Evolutionary conservation across 306 rosid species (phyloP), one percentile per base, ranked within the genome.

Genomic region (Gastrolobium bilobum): DNA sequence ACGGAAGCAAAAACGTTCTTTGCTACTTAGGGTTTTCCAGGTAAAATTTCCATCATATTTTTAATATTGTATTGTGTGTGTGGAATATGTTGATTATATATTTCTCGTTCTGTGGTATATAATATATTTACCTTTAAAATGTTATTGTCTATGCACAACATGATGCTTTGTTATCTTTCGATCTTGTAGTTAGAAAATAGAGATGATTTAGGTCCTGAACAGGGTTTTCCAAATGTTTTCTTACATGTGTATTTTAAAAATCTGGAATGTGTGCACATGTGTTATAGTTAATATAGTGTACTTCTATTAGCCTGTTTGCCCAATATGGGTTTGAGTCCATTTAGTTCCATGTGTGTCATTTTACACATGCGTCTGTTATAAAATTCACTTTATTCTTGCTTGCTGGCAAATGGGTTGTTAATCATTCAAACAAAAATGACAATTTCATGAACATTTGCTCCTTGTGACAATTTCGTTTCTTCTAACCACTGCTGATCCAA

Each of bases 21-120:
- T 86, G 4, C 78, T 90, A 50, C 77, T 89, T 51, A 82, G 96
- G 80, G 86, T 90, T 77, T 92, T 94, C 80, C 97, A 88, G 97
- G 98, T 94, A 90, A 85, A 80, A 34, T 40, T 58, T 10, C 79
- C 39, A 34, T 71, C 73, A 14, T 52, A 80, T 46, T 78, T 79
- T 35, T 42, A 39, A 83, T 79, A 7, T 63, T 40, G 34, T n/a
- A 48, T 67, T 76, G 4, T 46, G 20, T 59, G 30, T 13, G 2
- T 31, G 47, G 57, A 53, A 38, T 42, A 6, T 71, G 46, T 44
- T 11, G 1, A 10, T 68, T 71, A 68, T 44, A 20, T 10, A 50
- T 38, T 63, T 7, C 42, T 31, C 34, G 11, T 79, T 84, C n/a
- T 54, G 3, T 65, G 35, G 10, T 43, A 5, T 62, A 48, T 76